These are phyloP conservation scores for Takashimella koratensis DNA, from an alignment of 1,284 basidiomycete genomes.

Conservation along the genomic window DNA sequence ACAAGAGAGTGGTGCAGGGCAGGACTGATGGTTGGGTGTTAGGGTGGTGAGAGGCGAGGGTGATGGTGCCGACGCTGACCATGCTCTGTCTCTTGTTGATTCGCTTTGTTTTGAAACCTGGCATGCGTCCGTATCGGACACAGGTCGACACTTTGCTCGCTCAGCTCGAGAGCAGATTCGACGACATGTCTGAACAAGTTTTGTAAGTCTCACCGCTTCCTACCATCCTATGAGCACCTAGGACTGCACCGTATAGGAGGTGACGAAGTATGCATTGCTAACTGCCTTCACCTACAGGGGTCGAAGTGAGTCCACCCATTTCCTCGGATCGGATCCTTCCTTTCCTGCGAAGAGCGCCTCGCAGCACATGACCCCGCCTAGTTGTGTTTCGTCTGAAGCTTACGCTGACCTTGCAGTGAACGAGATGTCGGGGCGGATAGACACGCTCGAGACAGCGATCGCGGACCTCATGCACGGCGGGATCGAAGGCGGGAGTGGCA, in stretches of 20 bases:
- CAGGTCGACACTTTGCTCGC: constrained; percentile 47
- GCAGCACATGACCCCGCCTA: background rate
- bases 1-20: background rate
- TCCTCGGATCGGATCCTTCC: background rate
- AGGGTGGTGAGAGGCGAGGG: background rate
- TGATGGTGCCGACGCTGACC: background rate
- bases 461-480: constrained; percentile 41
- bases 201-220: constrained; percentile 33
- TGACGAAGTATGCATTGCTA: background rate
- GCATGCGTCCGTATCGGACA: background rate
- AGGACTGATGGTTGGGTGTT: background rate
- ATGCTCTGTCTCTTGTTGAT: background rate
- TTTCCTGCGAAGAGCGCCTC: background rate
- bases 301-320: constrained; percentile 24
- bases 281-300: constrained; percentile 15
- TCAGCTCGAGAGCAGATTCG: constrained; percentile 43
- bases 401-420: constrained; percentile 31
- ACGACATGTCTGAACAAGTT: constrained; percentile 48
- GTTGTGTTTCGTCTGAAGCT: background rate
- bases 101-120: background rate
- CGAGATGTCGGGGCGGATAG: constrained; percentile 47
- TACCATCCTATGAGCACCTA: no score
- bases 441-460: constrained; percentile 45
- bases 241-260: no score
- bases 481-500: no score